Evolutionary conservation across 192 early-diverging fungal genomes (phyloP), one percentile per base, ranked within the genome.

Genomic region (Coemansia umbellata): DNA sequence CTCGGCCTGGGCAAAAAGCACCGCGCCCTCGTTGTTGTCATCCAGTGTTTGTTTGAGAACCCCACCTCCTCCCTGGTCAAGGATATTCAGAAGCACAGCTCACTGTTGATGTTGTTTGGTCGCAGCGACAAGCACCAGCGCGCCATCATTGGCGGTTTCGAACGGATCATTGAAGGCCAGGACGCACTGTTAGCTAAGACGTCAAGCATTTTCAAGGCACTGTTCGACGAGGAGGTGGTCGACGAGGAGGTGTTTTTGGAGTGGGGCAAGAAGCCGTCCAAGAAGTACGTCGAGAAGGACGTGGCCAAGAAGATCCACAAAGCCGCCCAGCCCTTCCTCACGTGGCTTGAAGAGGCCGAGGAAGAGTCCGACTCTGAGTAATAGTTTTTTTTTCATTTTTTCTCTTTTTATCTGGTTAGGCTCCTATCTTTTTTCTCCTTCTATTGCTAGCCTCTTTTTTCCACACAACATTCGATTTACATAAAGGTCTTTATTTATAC

Each of bases 191-290:
- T 86, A 39, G 70, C 74, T 36, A 91, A 88, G 80, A 80, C 80
- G 10, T 79, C 90, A 13, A 60, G 81, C 40, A 85, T 95, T 52
- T 74, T 99, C 60, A 93, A 90, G 87, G 83, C 81, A 5, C 81
- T 97, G 37, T 97, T 93, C 64, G 87, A 97, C 54, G 82, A 82
- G 43, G 95, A 99, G 50, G 78, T 97, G 35, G 63, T 97, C 50
- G 91, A 92, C 19, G 96, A 97, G 80, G 92, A 94, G 11, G 85
- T 85, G 5, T 84, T 94, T 51, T 47, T 88, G 21, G 85, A 86
- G 53, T 99, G 96, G 96, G 87, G 85, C 45, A 91, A 91, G 63
- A 94, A 94, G 69, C 55, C 72, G 11, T 76, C 72, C 49, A 87
- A 86, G 65, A 85, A 86, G 69, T 95, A 92, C 59, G 92, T 97